These are phyloP conservation scores for Mycena rebaudengoi DNA, from an alignment of 768 basidiomycete species.

Conservation along the genomic window DNA sequence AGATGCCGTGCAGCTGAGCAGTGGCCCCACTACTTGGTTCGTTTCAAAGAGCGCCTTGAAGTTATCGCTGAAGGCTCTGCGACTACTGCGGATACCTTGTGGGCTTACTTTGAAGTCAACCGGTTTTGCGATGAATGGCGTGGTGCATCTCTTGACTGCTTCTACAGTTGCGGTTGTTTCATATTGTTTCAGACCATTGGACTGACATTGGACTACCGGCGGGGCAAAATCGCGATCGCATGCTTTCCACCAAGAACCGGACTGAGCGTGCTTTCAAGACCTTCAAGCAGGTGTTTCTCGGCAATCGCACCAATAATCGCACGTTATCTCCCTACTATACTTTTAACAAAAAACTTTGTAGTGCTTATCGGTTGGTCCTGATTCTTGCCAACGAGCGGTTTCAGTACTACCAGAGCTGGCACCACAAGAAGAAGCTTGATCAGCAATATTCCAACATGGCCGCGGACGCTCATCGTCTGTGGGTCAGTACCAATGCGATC, in stretches of 20 bases:
- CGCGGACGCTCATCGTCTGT: not conserved
- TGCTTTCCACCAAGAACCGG: slow-evolving; percentile 25
- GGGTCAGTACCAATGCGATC: slow-evolving; percentile 3
- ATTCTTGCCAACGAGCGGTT: slow-evolving; percentile 22
- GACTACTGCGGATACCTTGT: not conserved
- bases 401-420: slow-evolving; percentile 16
- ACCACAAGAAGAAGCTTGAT: not conserved
- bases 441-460: not conserved
- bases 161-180: no score
- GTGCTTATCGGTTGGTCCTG: slow-evolving; percentile 10
- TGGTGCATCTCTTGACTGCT: no score
- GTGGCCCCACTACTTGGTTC: not conserved
- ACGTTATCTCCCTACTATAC: not conserved
- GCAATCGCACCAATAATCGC: slow-evolving; percentile 20
- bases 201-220: slow-evolving; percentile 23
- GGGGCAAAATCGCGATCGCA: slow-evolving; percentile 9
- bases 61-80: not conserved
- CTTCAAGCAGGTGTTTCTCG: slow-evolving; percentile 25
- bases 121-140: slow-evolving; percentile 24
- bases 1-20: not conserved
- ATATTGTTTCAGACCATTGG: slow-evolving; percentile 1
- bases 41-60: not conserved
- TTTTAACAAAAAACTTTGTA: not conserved
- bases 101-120: slow-evolving; percentile 21
- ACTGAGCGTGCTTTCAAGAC: slow-evolving; percentile 24